These are phyloP conservation scores for Chlorella vulgaris DNA, from an alignment of 139 green algal genomes.

Conservation along the genomic window DNA sequence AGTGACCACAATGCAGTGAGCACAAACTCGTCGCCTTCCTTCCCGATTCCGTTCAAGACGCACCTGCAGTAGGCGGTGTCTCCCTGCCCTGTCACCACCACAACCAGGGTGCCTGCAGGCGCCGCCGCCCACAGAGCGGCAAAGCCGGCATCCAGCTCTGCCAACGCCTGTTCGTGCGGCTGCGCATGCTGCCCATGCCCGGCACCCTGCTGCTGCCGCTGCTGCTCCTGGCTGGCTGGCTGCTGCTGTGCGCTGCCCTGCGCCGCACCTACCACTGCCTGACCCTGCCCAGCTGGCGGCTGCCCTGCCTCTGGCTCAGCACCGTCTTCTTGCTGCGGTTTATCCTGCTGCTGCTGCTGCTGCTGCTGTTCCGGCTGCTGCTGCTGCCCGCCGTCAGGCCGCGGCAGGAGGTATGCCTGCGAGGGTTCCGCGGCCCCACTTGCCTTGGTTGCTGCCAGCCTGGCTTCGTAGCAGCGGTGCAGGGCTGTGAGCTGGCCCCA, in stretches of 20 bases:
- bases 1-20: too few relatives aligned
- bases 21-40: too few relatives aligned
- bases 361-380: background rate
- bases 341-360: background rate
- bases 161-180: conserved; percentile 25
- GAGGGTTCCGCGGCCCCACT: background rate
- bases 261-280: background rate
- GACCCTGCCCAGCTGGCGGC: background rate
- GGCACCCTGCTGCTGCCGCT: background rate
- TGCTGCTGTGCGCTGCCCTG: background rate
- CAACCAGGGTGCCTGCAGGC: conserved; percentile 61
- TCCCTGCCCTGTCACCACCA: conserved; percentile 67
- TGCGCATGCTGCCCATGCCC: background rate
- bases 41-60: too few relatives aligned
- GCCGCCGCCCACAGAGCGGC: conserved; percentile 48
- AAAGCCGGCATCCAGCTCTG: conserved; percentile 48
- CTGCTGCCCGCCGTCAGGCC: background rate
- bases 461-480: conserved; percentile 26
- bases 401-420: too few relatives aligned
- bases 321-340: background rate
- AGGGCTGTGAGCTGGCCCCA: conserved; percentile 66
- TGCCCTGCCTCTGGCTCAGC: background rate
- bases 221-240: background rate
- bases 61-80: conserved; percentile 56
- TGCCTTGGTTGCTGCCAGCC: background rate